A percentile compares a stretch with the other conserved stretches of the same genome.
Conservation (phyloP, 2,329 filamentous ascomycete species). For the Neodidymelliopsis sp. region DNA sequence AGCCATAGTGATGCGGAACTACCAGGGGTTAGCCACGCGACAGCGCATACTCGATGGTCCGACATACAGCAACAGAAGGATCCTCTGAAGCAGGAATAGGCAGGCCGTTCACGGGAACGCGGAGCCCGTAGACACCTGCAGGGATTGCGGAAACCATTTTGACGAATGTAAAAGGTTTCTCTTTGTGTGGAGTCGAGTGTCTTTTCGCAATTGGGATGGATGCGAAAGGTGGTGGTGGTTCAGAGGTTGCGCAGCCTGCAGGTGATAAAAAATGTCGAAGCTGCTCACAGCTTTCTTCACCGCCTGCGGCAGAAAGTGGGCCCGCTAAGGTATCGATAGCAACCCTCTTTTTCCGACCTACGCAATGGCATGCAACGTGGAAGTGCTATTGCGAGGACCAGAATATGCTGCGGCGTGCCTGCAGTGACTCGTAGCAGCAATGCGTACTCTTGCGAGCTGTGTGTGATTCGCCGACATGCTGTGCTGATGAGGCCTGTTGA, state of each 20-base stretch:
- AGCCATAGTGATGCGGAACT: slow-evolving; percentile 99
- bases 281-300: slow-evolving; percentile 34
- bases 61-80: slow-evolving; percentile 78
- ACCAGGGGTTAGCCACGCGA: slow-evolving; percentile 26
- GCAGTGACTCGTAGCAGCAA: too few species aligned
- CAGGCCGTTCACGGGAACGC: slow-evolving; percentile 85
- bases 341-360: neutral
- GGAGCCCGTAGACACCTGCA: slow-evolving; percentile 89
- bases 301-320: slow-evolving; percentile 31
- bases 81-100: slow-evolving; percentile 78
- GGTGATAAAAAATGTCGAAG: slow-evolving; percentile 30
- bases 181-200: neutral
- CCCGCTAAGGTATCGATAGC: slow-evolving; percentile 18
- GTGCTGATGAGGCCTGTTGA: too few species aligned
- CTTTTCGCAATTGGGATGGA: neutral
- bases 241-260: slow-evolving; percentile 27
- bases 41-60: slow-evolving; percentile 51
- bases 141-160: slow-evolving; percentile 53
- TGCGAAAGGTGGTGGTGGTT: slow-evolving; percentile 7
- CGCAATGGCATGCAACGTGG: neutral
- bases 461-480: too few species aligned
- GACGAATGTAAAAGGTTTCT: slow-evolving; percentile 23
- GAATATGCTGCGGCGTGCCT: neutral
- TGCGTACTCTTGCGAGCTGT: too few species aligned
- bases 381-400: slow-evolving; percentile 11